Base-by-base conservation (phyloP, 257 asterid species). In the Penstemon eatonii region DNA sequence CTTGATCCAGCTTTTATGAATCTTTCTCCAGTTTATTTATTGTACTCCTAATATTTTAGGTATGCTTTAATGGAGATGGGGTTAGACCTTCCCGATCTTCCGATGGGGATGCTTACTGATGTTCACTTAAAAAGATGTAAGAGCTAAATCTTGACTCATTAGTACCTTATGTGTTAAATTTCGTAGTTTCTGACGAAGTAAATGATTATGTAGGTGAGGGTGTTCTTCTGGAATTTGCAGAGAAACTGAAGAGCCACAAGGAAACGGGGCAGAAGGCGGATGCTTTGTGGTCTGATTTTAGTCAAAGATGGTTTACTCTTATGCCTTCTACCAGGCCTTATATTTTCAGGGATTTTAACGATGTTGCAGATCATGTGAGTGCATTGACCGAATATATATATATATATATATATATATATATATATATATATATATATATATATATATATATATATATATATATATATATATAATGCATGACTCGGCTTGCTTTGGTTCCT, bases 51-150 rank as follows among this genome's bases (percentile, higher is more conserved):
- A n/a, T 51, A 6, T 36, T 49, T 13, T 38, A 90, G 99, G 78
- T 94, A 91, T 74, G 96, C 97, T 33, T 56, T 94, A 80, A 82
- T 89, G 96, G 97, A 94, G 68, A 85, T 86, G 82, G 99, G 86
- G 8, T 73, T 84, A 5, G 97, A 91, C 72, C 78, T 83, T 63
- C 90, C 89, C 1, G 95, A 91, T 19, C 56, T 94, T 13, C 99
- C 97, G 0, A 15, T 91, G 18, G 97, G 96, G n/a, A 89, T 94
- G 96, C 81, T 91, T 13, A 78, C 89, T 6, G 77, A 83, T 56
- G 12, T 74, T 44, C 96, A 94, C 51, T 65, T 94, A 60, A 80
- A 84, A 44, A 79, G 80, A 87, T 94, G 97, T 85, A 78, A 61
- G 86, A 6, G 4, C 33, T 39, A 7, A 5, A 1, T 64, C 1